Base-by-base conservation (phyloP, 2,329 filamentous ascomycete species). In the Fusarium sacchari region DNA sequence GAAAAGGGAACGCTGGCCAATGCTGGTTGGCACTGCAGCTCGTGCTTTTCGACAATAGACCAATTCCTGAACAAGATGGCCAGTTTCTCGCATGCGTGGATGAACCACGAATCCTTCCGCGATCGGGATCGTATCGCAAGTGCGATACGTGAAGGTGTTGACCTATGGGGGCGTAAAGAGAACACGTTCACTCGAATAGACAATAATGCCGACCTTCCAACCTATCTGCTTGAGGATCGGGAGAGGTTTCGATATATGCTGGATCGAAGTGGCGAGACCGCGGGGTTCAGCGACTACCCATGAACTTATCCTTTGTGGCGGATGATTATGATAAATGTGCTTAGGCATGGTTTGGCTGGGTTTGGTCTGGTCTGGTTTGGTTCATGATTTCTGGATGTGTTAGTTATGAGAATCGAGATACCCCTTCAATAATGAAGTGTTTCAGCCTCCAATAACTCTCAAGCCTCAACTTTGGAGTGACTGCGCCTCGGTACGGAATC, bases 1-100 rank as follows among this genome's bases (percentile, higher is more conserved):
- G 84, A 88, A 68, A 84, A 83, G 70, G 84, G 80, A 13, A 82
- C 83, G 11, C 69, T 90, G 39, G 79, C 79, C 74, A 86, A 88
- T 73, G 87, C 88, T 1, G 86, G 82, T 1, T 92, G 90, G 90
- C 89, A 91, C 79, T 92, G 89, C 82, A 89, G 87, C 57, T 88
- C 84, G 62, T 91, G 90, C 81, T 90, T 90, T 77, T 81, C 83
- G 24, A 90, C 87, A 1, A 80, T 91, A 22, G 83, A 82, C 8
- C 86, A 90, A 77, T 82, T 90, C 73, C 80, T 88, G 50, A 85
- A 84, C 71, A 91, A 90, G 79, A 85, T 91, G 82, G 81, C 83
- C 15, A 86, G 85, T 64, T 90, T 90, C 78, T 89, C 87, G 24
- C 89, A 91, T 76, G 80, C 79, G 14, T 85, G 82, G 79, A 85